Base-by-base conservation (phyloP, 2,329 filamentous ascomycete genomes). In the Pezicula radicicola region DNA sequence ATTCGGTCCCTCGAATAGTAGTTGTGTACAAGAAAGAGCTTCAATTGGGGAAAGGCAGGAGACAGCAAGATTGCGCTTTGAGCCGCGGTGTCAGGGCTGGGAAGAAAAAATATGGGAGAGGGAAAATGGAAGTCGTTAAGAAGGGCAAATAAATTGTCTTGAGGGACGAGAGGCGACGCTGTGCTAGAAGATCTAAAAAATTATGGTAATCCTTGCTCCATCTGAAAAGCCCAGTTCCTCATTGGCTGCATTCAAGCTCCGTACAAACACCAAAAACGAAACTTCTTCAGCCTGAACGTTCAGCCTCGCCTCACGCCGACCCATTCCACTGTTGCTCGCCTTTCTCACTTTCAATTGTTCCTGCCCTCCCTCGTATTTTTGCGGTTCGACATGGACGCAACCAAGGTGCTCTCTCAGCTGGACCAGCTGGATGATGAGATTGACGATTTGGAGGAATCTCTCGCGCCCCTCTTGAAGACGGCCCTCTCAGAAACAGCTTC, bases 381-480 rank as follows among this genome's bases (percentile, higher is more conserved):
- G 4, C 6, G 16, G 28, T 25, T 25, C 50, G 52, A 28, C 12
- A 78, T 79, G 76, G 75, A 78, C 50, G 61, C 63, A 15, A 55
- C 64, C 1, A 63, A 64, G 25, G 55, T 68, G 10, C 30, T 65
- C 16, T 52, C 56, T 45, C 60, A 65, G 12, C 52, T 68, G 15
- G 64, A 68, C 46, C 57, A 85, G 67, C 83, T 97, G 48, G 86
- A 91, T 59, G 80, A 83, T 60, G 84, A 91, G 67, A 81, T 97
- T 47, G 89, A 95, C 70, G 81, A 86, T 50, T 79, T 97, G 44
- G 84, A 95, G 66, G 81, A 85, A 35, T 77, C 81, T 4, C 77
- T 97, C 27, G 72, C 81, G 56, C 91, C 93, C n/a, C 74, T 97
- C 6, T 73, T 96, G 25, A 75, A 77, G 35, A 78, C 78, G 46